Percentiles rank a stretch among this genome's conserved stretches.
Evolutionary conservation across 768 basidiomycete genomes (phyloP).

Genomic region (Collybia sordida): DNA sequence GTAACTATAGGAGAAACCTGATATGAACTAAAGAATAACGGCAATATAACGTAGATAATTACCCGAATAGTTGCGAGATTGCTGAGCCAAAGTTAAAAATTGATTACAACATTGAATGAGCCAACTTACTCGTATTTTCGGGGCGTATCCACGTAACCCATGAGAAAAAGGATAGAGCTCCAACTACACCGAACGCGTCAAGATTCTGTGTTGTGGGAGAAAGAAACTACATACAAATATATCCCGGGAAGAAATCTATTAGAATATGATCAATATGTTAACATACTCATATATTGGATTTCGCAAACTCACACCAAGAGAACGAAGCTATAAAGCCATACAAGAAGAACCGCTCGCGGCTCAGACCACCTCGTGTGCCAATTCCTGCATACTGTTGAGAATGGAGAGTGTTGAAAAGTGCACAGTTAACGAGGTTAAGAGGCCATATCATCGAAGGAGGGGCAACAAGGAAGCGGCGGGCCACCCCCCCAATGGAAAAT

Average conservation of each 20-base stretch:
- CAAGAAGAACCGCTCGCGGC: conserved; percentile 70
- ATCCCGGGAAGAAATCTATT: conserved; percentile 38
- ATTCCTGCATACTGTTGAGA: conserved; percentile 65
- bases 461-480: conserved; percentile 69
- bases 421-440: conserved; percentile 65
- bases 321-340: conserved; percentile 56
- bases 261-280: conserved; percentile 24
- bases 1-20: conserved; percentile 19
- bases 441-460: conserved; percentile 73
- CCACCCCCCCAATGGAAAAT: conserved; percentile 74
- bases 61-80: conserved; percentile 49
- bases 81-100: conserved; percentile 20
- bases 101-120: background rate
- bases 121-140: conserved; percentile 40
- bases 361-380: conserved; percentile 57
- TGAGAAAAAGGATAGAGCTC: conserved; percentile 55
- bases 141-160: conserved; percentile 60
- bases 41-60: conserved; percentile 6
- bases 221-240: conserved; percentile 31
- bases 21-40: background rate
- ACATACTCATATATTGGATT: conserved; percentile 12
- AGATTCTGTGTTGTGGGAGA: background rate
- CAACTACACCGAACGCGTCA: conserved; percentile 24
- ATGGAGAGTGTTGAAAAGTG: conserved; percentile 76
- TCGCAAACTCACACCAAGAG: conserved; percentile 51